Percentiles rank a stretch among this genome's conserved stretches.
These are phyloP conservation scores for Diaporthe australafricana DNA, from an alignment of 2,329 filamentous ascomycete genomes.

Conservation along the genomic window DNA sequence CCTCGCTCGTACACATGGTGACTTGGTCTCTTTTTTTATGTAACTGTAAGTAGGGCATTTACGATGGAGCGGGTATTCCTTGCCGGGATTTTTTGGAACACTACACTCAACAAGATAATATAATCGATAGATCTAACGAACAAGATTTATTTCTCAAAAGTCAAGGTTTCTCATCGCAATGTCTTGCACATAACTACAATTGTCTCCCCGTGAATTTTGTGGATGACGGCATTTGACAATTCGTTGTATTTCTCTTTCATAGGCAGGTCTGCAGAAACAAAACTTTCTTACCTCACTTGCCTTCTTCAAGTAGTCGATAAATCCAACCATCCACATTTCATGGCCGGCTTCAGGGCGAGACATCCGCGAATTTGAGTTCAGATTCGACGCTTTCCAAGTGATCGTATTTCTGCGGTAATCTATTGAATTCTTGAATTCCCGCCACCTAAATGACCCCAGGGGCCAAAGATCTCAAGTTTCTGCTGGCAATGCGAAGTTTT, in stretches of 20 bases:
- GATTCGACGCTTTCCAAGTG: background rate
- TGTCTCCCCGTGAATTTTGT: background rate
- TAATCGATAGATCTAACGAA: background rate
- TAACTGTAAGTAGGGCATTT: background rate
- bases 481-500: no score
- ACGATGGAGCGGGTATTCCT: background rate
- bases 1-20: background rate
- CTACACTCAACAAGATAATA: background rate
- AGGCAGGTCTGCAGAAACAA: no score
- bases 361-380: background rate
- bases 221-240: background rate
- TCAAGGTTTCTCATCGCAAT: no score
- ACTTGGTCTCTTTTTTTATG: no score
- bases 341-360: background rate
- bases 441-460: no score
- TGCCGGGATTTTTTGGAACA: background rate
- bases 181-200: background rate
- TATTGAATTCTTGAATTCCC: no score
- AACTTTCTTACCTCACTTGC: no score
- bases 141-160: background rate
- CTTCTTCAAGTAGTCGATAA: no score
- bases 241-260: no score
- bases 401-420: background rate
- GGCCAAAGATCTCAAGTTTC: no score
- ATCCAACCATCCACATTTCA: background rate